Evolutionary conservation across 2,329 filamentous ascomycete genomes (phyloP), one percentile per base, ranked within the genome.

Genomic region (Fusarium sp.): DNA sequence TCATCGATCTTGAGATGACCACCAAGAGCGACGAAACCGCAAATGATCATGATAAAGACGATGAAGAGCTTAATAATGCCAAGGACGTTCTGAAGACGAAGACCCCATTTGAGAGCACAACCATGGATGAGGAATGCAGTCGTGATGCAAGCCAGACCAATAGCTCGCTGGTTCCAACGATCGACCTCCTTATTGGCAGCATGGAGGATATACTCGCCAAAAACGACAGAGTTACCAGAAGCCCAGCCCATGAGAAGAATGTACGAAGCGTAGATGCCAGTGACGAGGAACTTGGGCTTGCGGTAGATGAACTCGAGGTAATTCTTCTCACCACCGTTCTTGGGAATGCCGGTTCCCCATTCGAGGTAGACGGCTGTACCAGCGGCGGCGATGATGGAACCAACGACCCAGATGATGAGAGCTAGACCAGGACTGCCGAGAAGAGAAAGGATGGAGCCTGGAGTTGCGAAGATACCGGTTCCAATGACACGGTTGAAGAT

Each of bases 131-230:
- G 70, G 69, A 91, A 91, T 3, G 89, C 89, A 2, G 82, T 76
- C 0, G 89, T 91, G 73, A 92, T 86, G 75, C 89, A 90, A 13
- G 86, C 89, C n/a, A 92, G 79, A 31, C 89, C 90, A 20, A 92
- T 81, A 42, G 84, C 89, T 38, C 90, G 84, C 79, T 91, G 88
- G 76, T 91, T 91, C 89, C 89, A 92, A 23, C 89, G 82, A 48
- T 81, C 84, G 24, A 90, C 86, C 68, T 91, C 85, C 23, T 88
- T 83, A 15, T 88, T 80, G 13, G 89, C 87, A 11, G 90, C 90
- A 73, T 90, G 84, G 3, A 92, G 83, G 58, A 92, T 88, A 77
- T 92, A 92, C 75, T 91, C 89, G 63, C 89, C 89, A 68, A 92
- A 92, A 38, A 92, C 85, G 66, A 92, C 87, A 2, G 86, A 90